Conservation (phyloP, 306 rosid species). For the Urtica urens region DNA sequence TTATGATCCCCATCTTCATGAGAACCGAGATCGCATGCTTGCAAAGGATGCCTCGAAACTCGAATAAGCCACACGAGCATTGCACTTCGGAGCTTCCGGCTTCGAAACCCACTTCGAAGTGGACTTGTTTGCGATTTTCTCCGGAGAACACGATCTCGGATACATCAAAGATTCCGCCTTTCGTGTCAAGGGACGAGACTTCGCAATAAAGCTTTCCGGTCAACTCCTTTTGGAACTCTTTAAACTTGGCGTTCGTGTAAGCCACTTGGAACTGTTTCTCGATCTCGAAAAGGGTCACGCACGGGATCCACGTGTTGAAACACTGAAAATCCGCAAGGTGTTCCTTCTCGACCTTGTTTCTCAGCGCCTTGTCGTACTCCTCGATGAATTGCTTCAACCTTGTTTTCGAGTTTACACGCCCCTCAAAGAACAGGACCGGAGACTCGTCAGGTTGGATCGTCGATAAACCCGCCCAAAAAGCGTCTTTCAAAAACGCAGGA, state of each 20-base stretch:
- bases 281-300: neutral
- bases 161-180: neutral
- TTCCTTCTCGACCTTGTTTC: slow-evolving; percentile 9
- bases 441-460: slow-evolving; percentile 9
- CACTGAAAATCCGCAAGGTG: slow-evolving; percentile 10
- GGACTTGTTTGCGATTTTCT: neutral
- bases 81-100: slow-evolving; percentile 2
- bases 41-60: slow-evolving; percentile 13
- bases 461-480: slow-evolving; percentile 20
- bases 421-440: slow-evolving; percentile 7
- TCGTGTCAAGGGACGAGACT: neutral
- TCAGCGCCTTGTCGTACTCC: slow-evolving; percentile 9
- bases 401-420: neutral
- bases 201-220: slow-evolving; percentile 13
- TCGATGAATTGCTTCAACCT: slow-evolving; percentile 8
- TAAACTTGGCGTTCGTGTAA: slow-evolving; percentile 12
- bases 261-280: slow-evolving; percentile 10
- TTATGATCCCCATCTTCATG: neutral
- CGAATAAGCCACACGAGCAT: slow-evolving; percentile 11
- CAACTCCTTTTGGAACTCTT: slow-evolving; percentile 11
- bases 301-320: neutral
- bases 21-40: slow-evolving; percentile 9
- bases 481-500: slow-evolving; percentile 13
- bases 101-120: neutral
- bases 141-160: neutral